Conservation (phyloP, 768 basidiomycete species). For the Hebeloma cylindrosporum region DNA sequence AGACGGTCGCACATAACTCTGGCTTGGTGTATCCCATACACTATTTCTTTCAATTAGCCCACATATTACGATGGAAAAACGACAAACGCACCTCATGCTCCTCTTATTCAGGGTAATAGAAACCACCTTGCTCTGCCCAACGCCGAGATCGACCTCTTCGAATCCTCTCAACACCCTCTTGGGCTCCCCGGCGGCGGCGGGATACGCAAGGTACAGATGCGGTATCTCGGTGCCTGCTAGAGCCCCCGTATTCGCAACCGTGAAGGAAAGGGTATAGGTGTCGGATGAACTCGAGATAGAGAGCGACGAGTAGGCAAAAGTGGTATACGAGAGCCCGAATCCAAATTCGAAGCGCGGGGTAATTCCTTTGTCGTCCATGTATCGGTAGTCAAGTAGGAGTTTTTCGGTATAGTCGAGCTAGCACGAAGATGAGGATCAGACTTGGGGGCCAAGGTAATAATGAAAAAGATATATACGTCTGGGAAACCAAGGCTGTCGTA, state of each 20-base stretch:
- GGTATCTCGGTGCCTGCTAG: slow-evolving; percentile 53
- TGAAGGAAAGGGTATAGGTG: slow-evolving; percentile 41
- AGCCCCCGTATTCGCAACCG: slow-evolving; percentile 46
- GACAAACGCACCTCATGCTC: slow-evolving; percentile 44
- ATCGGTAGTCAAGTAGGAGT: slow-evolving; percentile 66
- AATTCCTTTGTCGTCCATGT: slow-evolving; percentile 56
- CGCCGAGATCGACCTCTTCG: slow-evolving; percentile 43
- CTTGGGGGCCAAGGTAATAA: slow-evolving; percentile 6
- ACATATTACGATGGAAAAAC: not conserved
- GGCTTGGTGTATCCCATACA: slow-evolving; percentile 54
- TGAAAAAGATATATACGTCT: slow-evolving; percentile 26
- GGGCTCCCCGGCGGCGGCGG: slow-evolving; percentile 46
- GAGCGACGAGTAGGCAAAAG: slow-evolving; percentile 61
- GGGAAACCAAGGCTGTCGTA: slow-evolving; percentile 43
- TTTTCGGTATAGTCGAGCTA: slow-evolving; percentile 69
- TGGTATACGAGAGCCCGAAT: slow-evolving; percentile 74
- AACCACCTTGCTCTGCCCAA: slow-evolving; percentile 37
- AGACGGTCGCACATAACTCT: slow-evolving; percentile 48
- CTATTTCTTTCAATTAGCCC: slow-evolving; percentile 22
- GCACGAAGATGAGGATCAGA: not conserved
- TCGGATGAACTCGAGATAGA: slow-evolving; percentile 33
- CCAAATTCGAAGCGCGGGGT: slow-evolving; percentile 65
- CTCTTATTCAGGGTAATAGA: slow-evolving; percentile 37
- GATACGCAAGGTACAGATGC: slow-evolving; percentile 55
- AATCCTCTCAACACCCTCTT: slow-evolving; percentile 52